Conservation (phyloP, 2,329 filamentous ascomycete genomes). For the Chrysoporthe puriensis region DNA sequence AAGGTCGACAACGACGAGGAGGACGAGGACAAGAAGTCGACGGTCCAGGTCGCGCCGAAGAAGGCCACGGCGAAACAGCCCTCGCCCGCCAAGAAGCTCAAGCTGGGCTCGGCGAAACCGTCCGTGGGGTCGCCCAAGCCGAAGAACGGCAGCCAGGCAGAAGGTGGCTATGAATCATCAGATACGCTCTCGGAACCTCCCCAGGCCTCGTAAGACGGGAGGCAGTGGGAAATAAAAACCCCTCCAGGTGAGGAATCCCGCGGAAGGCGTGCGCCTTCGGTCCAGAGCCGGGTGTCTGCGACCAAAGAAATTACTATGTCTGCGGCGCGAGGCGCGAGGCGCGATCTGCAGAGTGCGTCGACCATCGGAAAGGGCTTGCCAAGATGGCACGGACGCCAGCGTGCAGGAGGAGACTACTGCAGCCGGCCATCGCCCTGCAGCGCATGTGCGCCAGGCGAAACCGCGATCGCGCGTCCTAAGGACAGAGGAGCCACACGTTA, state of each 20-base stretch:
- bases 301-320: too few species aligned
- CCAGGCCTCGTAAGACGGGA: conserved; percentile 19
- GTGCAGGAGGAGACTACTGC: not conserved
- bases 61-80: conserved; percentile 46
- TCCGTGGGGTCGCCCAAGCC: conserved; percentile 52
- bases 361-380: not conserved
- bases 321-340: not conserved
- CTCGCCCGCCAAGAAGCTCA: conserved; percentile 51
- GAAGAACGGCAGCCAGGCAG: conserved; percentile 53
- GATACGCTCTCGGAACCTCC: conserved; percentile 60
- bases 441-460: not conserved
- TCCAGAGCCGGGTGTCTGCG: not conserved
- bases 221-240: not conserved
- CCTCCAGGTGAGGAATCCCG: not conserved
- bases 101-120: conserved; percentile 48
- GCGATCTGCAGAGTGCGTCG: not conserved
- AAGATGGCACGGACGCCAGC: not conserved
- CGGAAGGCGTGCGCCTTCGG: not conserved
- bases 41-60: conserved; percentile 47
- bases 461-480: not conserved
- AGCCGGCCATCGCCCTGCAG: not conserved
- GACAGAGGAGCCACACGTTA: not conserved
- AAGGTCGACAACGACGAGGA: conserved; percentile 43
- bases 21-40: conserved; percentile 42
- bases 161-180: conserved; percentile 60